A percentile compares a stretch with the other conserved stretches of the same genome.
Evolutionary conservation across 768 basidiomycete genomes (phyloP).

Genomic region (Coprinellus micaceus): DNA sequence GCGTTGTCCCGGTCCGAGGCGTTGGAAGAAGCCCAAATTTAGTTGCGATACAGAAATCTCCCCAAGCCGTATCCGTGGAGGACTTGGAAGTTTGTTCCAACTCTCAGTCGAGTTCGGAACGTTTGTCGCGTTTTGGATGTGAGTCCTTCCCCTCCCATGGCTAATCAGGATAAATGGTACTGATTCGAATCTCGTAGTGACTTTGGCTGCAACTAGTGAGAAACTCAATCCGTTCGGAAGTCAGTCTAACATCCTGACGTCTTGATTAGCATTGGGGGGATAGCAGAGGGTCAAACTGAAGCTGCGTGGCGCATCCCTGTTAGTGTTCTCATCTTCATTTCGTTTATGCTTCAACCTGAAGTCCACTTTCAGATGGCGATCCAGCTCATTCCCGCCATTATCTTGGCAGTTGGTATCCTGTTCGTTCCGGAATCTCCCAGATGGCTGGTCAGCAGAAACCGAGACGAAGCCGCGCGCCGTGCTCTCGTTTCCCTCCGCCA

Average conservation of each 20-base stretch:
- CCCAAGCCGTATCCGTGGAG: slow-evolving; percentile 1
- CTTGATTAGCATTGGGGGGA: background rate
- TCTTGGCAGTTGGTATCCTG: background rate
- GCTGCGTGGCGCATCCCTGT: slow-evolving; percentile 4
- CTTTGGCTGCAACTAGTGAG: slow-evolving; percentile 4
- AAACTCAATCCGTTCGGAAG: background rate
- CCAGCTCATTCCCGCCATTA: background rate
- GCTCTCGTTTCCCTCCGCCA: background rate
- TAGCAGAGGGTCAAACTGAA: background rate
- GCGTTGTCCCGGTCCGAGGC: no score
- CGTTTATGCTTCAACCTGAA: background rate
- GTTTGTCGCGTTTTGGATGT: slow-evolving; percentile 3
- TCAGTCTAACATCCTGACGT: no score
- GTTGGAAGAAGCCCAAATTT: no score
- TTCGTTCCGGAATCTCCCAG: slow-evolving; percentile 1
- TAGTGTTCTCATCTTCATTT: background rate
- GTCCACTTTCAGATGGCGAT: background rate
- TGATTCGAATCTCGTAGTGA: background rate
- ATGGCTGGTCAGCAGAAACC: background rate
- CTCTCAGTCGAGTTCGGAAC: slow-evolving; percentile 1
- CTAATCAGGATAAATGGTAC: background rate
- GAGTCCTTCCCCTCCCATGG: background rate
- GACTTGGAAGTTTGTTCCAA: background rate
- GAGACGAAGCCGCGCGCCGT: background rate
- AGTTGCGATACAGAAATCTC: background rate